Evolutionary conservation across 2,329 filamentous ascomycete species (phyloP).

Genomic region (Talaromyces pinophilus): DNA sequence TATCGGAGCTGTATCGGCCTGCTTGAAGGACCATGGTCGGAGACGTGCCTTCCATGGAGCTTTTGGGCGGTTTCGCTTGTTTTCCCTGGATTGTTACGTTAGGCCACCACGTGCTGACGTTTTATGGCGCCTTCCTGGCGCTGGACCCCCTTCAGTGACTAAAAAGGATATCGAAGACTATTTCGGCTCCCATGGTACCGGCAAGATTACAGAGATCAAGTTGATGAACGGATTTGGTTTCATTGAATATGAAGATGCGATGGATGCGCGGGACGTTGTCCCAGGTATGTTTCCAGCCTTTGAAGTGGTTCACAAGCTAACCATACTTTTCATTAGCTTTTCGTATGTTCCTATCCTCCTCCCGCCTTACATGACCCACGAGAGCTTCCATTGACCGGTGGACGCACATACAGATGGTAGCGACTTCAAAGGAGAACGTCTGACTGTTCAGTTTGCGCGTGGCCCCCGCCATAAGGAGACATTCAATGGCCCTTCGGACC

Average conservation of each 20-base stretch:
- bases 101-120: slow-evolving; percentile 35
- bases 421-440: slow-evolving; percentile 95
- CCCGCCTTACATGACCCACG: neutral
- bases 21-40: slow-evolving; percentile 22
- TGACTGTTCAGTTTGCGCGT: slow-evolving; percentile 97
- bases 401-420: slow-evolving; percentile 71
- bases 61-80: slow-evolving; percentile 28
- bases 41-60: slow-evolving; percentile 24
- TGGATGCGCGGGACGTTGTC: slow-evolving; percentile 97
- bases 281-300: slow-evolving; percentile 68
- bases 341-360: slow-evolving; percentile 49
- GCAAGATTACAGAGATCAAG: slow-evolving; percentile 98
- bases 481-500: slow-evolving; percentile 64
- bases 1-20: slow-evolving; percentile 18
- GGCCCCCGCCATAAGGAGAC: slow-evolving; percentile 72
- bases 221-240: slow-evolving; percentile 99
- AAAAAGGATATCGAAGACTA: slow-evolving; percentile 96
- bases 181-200: slow-evolving; percentile 92
- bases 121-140: slow-evolving; percentile 34
- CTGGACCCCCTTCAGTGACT: slow-evolving; percentile 67
- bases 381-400: slow-evolving; percentile 6
- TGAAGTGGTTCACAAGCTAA: slow-evolving; percentile 26
- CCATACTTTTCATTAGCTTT: slow-evolving; percentile 48
- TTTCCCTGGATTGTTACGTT: slow-evolving; percentile 31
- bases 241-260: slow-evolving; percentile 97